A percentile compares a stretch with the other conserved stretches of the same genome.
Evolutionary conservation across 495 filamentous ascomycete species (phyloP).

Genomic region (Trichoderma erinaceum): DNA sequence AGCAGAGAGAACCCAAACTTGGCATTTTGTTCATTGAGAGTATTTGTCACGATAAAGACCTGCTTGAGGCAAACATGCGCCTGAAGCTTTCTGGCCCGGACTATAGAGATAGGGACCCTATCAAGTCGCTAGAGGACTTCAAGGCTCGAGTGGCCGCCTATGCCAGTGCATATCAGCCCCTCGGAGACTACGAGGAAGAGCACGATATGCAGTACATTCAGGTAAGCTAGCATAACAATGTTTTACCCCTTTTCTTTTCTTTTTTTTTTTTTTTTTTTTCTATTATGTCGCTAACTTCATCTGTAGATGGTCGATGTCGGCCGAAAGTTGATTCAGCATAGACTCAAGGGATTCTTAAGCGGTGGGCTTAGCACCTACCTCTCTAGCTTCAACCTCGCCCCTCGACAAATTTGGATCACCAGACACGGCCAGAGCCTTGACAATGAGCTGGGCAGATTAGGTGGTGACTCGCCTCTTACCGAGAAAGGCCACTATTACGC

Average conservation of each 20-base stretch:
- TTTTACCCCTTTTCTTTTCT: neutral
- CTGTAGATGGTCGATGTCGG: conserved; percentile 92
- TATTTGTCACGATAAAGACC: conserved; percentile 73
- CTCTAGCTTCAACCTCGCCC: conserved; percentile 91
- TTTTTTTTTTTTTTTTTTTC: neutral
- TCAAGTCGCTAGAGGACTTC: conserved; percentile 78
- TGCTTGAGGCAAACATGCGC: conserved; percentile 95
- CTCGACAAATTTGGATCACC: conserved; percentile 96
- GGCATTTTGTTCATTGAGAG: conserved; percentile 93
- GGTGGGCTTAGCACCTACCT: conserved; percentile 88
- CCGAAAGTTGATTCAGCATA: conserved; percentile 83
- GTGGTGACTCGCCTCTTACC: conserved; percentile 77
- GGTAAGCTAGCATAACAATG: conserved; percentile 31
- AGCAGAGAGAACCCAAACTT: conserved; percentile 73
- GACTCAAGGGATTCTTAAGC: conserved; percentile 84
- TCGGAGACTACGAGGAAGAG: conserved; percentile 86
- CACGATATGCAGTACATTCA: conserved; percentile 86
- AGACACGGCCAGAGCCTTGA: conserved; percentile 82
- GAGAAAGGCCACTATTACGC: conserved; percentile 68
- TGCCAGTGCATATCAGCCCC: conserved; percentile 82
- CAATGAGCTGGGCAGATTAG: conserved; percentile 72
- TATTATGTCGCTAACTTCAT: conserved; percentile 8
- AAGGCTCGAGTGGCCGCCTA: conserved; percentile 90
- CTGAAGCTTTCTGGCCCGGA: conserved; percentile 95
- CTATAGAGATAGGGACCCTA: conserved; percentile 87